phyloP scores from a whole-genome alignment of 78 protist species.

The Chrysochromulina parva region DNA sequence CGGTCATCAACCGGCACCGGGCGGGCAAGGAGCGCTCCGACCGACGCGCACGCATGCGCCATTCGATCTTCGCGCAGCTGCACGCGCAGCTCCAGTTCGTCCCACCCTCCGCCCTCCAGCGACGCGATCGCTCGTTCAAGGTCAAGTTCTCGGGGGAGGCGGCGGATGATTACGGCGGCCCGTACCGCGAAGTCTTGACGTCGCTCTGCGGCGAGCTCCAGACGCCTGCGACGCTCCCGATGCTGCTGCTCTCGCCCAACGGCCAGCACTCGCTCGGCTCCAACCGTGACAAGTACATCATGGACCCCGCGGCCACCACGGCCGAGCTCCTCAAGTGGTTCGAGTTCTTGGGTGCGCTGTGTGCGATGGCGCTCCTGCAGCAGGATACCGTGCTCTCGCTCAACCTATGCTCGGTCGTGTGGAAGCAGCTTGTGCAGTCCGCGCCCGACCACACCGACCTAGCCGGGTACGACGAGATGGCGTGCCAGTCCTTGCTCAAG shows the following conservation, averaged over 20 bases:
- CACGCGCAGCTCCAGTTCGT: background rate
- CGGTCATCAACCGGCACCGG: background rate
- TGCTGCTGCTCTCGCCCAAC: background rate
- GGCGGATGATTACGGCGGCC: conserved; percentile 54
- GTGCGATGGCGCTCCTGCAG: background rate
- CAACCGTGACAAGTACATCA: background rate
- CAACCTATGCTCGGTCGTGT: conserved; percentile 19
- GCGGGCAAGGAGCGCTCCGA: background rate
- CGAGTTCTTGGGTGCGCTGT: background rate
- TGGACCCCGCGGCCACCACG: conserved; percentile 27
- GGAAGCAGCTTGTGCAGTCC: conserved; percentile 55
- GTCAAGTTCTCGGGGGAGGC: conserved; percentile 53
- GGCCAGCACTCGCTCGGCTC: conserved; percentile 3
- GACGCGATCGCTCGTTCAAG: conserved; percentile 11
- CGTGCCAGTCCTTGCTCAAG: background rate
- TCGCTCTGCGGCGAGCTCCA: conserved; percentile 42
- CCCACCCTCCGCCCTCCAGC: background rate
- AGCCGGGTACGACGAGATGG: conserved; percentile 4
- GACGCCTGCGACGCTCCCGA: background rate
- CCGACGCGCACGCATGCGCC: background rate
- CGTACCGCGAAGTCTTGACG: conserved; percentile 49
- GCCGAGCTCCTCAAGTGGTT: background rate
- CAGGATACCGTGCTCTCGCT: background rate
- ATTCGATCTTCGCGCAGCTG: background rate
- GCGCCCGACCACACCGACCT: background rate